Evolutionary conservation across 352 stramenopile genomes (phyloP).

Genomic region (Phytophthora fragariae): DNA sequence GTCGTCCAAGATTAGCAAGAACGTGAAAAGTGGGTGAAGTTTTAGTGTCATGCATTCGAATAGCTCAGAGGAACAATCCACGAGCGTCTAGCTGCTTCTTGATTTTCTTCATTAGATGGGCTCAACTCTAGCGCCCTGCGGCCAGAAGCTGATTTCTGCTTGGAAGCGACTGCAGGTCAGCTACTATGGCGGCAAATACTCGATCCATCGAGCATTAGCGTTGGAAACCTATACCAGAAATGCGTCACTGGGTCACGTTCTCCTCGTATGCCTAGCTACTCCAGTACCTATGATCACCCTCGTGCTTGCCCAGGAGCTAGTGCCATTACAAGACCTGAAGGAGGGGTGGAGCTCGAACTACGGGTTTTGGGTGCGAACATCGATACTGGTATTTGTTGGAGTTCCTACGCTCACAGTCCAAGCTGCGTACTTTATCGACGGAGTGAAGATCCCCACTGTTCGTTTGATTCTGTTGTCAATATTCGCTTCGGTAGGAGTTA

Average conservation of each 20-base stretch:
- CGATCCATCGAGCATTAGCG: constrained; percentile 9
- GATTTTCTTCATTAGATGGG: background rate
- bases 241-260: background rate
- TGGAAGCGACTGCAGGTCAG: constrained; percentile 12
- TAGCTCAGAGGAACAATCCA: background rate
- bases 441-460: background rate
- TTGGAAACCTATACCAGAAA: constrained; percentile 16
- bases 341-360: constrained; percentile 13
- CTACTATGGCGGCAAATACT: constrained; percentile 20
- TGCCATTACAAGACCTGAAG: constrained; percentile 18
- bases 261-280: constrained; percentile 18
- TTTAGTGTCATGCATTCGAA: background rate
- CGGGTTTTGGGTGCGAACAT: constrained; percentile 22
- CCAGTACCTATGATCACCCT: constrained; percentile 15
- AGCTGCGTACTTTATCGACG: constrained; percentile 26
- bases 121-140: background rate
- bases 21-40: background rate
- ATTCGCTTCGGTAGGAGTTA: constrained; percentile 1
- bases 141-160: background rate
- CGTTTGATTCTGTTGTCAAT: constrained; percentile 6
- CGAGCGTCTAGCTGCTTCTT: background rate
- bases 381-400: constrained; percentile 7
- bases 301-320: constrained; percentile 9
- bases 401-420: constrained; percentile 10
- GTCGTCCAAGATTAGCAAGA: background rate